A percentile compares a stretch with the other conserved stretches of the same genome.
Evolutionary conservation across 805 yeast genomes (phyloP).

Genomic region (Saccharomycopsis lassenensis): DNA sequence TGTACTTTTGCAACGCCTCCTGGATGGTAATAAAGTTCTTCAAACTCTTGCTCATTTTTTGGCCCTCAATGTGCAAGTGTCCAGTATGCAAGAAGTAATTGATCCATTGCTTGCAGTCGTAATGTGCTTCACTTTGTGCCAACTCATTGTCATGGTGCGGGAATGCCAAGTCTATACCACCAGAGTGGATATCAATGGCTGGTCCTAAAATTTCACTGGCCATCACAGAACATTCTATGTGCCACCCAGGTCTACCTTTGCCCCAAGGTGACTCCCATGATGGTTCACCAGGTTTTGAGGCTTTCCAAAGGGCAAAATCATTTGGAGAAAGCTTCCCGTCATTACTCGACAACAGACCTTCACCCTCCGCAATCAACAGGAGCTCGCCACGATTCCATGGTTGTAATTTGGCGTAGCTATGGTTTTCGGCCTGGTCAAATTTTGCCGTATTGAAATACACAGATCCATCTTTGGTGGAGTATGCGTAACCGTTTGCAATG

Average conservation of each 20-base stretch:
- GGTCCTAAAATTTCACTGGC: conserved; percentile 81
- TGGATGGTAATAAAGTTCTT: conserved; percentile 92
- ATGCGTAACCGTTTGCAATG: conserved; percentile 73
- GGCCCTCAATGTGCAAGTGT: conserved; percentile 96
- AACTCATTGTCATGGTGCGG: conserved; percentile 98
- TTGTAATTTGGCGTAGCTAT: conserved; percentile 89
- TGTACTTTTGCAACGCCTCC: conserved; percentile 65
- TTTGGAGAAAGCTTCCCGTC: conserved; percentile 60
- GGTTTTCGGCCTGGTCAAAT: conserved; percentile 62
- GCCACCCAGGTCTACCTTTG: conserved; percentile 98
- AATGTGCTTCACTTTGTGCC: conserved; percentile 94
- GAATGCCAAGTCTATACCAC: conserved; percentile 94
- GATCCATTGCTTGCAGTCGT: conserved; percentile 87
- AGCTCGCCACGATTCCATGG: conserved; percentile 95
- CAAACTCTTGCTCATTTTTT: conserved; percentile 91
- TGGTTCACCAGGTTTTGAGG: conserved; percentile 96
- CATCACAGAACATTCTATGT: conserved; percentile 98
- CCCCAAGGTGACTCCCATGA: conserved; percentile 97
- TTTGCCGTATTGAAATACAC: conserved; percentile 89
- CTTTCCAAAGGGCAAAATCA: conserved; percentile 96
- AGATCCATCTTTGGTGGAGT: conserved; percentile 74
- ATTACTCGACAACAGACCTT: conserved; percentile 47
- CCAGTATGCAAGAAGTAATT: conserved; percentile 96
- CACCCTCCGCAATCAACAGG: conserved; percentile 86
- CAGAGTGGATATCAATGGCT: conserved; percentile 87